Evolutionary conservation across 257 asterid genomes (phyloP).

Genomic region (Solanum phureja): DNA sequence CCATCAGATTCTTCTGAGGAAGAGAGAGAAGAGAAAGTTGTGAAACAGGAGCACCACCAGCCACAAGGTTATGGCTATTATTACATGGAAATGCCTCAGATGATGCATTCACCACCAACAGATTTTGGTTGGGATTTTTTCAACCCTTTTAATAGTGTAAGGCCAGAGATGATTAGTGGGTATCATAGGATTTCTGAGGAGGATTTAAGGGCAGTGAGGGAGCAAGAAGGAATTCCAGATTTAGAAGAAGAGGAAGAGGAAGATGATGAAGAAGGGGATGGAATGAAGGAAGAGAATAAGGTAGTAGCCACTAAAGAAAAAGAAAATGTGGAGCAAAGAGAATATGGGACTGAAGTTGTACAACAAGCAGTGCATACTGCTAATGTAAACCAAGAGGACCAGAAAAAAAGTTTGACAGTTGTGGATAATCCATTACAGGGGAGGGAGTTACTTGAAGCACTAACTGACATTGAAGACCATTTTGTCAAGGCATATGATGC

Average conservation of each 20-base stretch:
- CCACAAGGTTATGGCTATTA: conserved; percentile 44
- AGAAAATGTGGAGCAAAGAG: conserved; percentile 15
- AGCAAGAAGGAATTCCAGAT: conserved; percentile 87
- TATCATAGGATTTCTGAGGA: conserved; percentile 67
- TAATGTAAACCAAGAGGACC: conserved; percentile 33
- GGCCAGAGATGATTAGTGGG: conserved; percentile 50
- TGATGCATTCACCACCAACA: conserved; percentile 51
- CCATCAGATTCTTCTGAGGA: conserved; percentile 35
- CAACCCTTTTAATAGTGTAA: conserved; percentile 54
- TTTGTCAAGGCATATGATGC: conserved; percentile 77
- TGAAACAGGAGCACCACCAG: conserved; percentile 14
- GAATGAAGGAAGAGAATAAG: conserved; percentile 26
- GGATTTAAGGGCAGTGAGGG: conserved; percentile 78
- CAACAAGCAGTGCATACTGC: conserved; percentile 20
- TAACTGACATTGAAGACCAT: conserved; percentile 73
- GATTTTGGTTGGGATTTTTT: conserved; percentile 96
- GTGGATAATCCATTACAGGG: conserved; percentile 68
- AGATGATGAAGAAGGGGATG: conserved; percentile 16
- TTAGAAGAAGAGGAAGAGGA: conserved; percentile 52
- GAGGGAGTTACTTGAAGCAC: conserved; percentile 82
- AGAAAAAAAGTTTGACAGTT: conserved; percentile 48
- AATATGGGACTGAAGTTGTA: conserved; percentile 22
- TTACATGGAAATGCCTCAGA: conserved; percentile 55
- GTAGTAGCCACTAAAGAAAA: conserved; percentile 14
- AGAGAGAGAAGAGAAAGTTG: conserved; percentile 23